Conservation (phyloP, 371 early-diverging fungal genomes). For the Blastocladiella emersonii region DNA sequence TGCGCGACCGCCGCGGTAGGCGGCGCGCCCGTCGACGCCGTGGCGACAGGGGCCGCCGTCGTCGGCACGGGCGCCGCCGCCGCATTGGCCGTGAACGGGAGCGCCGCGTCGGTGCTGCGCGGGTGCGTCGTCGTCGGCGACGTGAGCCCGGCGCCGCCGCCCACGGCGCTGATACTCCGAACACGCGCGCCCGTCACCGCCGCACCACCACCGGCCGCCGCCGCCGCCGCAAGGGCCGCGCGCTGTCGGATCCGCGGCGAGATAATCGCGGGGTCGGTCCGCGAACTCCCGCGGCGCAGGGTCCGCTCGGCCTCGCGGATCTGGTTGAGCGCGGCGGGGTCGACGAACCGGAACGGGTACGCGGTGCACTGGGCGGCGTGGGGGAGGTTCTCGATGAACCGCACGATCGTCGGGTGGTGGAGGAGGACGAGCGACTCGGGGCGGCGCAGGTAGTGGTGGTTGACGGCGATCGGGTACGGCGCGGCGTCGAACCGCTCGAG, state of each 20-base stretch:
- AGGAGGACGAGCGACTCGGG: background rate
- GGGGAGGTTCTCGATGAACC: background rate
- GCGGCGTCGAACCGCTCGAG: background rate
- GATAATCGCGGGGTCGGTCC: background rate
- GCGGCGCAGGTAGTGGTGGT: background rate
- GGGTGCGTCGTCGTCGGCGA: too few relatives aligned
- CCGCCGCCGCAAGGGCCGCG: too few relatives aligned
- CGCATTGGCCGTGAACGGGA: too few relatives aligned
- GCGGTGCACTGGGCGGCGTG: background rate
- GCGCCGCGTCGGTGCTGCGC: too few relatives aligned
- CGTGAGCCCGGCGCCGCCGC: too few relatives aligned
- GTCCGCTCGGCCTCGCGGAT: background rate
- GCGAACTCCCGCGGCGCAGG: background rate
- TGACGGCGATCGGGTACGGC: background rate
- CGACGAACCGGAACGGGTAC: background rate
- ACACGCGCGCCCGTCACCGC: too few relatives aligned
- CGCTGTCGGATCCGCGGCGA: too few relatives aligned
- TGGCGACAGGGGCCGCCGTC: background rate
- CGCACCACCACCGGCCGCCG: too few relatives aligned
- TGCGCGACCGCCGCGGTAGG: too few relatives aligned
- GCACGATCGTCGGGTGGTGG: background rate
- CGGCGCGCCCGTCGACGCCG: too few relatives aligned
- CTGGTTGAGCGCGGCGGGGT: background rate
- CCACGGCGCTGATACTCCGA: too few relatives aligned
- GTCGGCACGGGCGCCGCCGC: background rate